Percentiles rank a stretch among this genome's conserved stretches.
Evolutionary conservation across 1,139 yeast genomes (phyloP).

Genomic region (Suhomyces ambrosiae): DNA sequence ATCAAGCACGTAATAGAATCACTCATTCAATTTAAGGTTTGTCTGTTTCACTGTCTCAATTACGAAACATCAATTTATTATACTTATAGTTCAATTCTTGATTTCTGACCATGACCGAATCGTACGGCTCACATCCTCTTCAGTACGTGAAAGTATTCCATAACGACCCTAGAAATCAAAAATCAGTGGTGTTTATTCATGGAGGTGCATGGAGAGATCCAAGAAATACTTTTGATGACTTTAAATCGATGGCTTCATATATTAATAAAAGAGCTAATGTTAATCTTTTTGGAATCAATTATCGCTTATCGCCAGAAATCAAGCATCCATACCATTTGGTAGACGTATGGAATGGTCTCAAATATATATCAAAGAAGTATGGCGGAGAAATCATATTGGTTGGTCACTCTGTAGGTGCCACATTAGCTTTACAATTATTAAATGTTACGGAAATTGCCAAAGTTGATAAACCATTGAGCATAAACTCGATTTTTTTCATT

Average conservation of each 20-base stretch:
- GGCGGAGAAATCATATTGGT: slow-evolving; percentile 33
- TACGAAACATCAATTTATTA: neutral
- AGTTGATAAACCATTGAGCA: neutral
- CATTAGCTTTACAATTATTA: slow-evolving; percentile 60
- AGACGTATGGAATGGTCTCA: slow-evolving; percentile 56
- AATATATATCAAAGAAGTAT: slow-evolving; percentile 24
- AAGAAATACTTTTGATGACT: slow-evolving; percentile 59
- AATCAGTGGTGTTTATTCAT: slow-evolving; percentile 60
- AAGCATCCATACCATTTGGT: slow-evolving; percentile 64
- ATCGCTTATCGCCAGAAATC: slow-evolving; percentile 65
- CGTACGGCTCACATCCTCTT: slow-evolving; percentile 24
- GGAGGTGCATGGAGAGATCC: slow-evolving; percentile 93
- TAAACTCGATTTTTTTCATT: slow-evolving; percentile 23
- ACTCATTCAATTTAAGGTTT: too few relatives aligned
- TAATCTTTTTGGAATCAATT: slow-evolving; percentile 56
- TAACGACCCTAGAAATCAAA: slow-evolving; percentile 12
- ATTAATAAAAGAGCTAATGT: slow-evolving; percentile 10
- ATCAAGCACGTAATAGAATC: too few relatives aligned
- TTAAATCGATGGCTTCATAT: slow-evolving; percentile 36
- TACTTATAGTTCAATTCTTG: too few relatives aligned
- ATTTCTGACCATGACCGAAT: slow-evolving; percentile 4
- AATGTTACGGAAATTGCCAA: slow-evolving; percentile 19
- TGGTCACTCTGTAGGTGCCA: slow-evolving; percentile 89
- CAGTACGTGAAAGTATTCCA: slow-evolving; percentile 21
- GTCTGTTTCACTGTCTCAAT: too few relatives aligned